Percentiles rank a stretch among this genome's conserved stretches.
Evolutionary conservation across 2,329 filamentous ascomycete species (phyloP).

Genomic region (Ophiocordyceps camponoti-saundersi): DNA sequence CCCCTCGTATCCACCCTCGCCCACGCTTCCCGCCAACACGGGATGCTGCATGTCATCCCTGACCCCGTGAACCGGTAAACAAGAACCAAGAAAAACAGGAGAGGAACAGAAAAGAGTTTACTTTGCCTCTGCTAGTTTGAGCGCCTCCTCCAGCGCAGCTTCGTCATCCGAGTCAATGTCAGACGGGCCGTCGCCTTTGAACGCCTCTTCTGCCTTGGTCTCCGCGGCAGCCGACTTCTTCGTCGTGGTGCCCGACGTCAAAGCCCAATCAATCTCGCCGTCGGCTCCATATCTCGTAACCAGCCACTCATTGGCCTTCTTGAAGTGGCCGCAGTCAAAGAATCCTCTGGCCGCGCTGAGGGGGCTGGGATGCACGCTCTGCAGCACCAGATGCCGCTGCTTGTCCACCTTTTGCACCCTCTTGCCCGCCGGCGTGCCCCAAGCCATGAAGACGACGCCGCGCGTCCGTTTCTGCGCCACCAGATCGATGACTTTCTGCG

Average conservation of each 20-base stretch:
- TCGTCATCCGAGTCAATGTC: slow-evolving; percentile 19
- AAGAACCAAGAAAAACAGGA: not conserved
- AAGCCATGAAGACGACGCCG: slow-evolving; percentile 89
- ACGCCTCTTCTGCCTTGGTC: slow-evolving; percentile 5
- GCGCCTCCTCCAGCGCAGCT: slow-evolving; percentile 18
- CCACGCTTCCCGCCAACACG: not conserved
- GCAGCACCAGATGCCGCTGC: slow-evolving; percentile 63
- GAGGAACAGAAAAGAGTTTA: not conserved
- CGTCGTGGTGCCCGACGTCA: slow-evolving; percentile 21
- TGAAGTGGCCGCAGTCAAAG: slow-evolving; percentile 70
- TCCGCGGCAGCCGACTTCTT: slow-evolving; percentile 11
- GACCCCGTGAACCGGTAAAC: not conserved
- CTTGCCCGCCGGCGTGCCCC: slow-evolving; percentile 74
- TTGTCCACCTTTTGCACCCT: slow-evolving; percentile 58
- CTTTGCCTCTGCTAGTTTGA: slow-evolving; percentile 13
- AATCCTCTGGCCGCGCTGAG: slow-evolving; percentile 71
- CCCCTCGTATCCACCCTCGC: too few relatives aligned
- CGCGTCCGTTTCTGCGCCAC: slow-evolving; percentile 59
- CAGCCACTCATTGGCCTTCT: slow-evolving; percentile 73
- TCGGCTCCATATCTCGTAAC: slow-evolving; percentile 60
- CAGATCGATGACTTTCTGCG: slow-evolving; percentile 77
- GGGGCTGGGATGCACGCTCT: slow-evolving; percentile 86
- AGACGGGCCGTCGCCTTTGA: not conserved
- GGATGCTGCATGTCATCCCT: not conserved
- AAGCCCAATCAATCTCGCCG: slow-evolving; percentile 72